Percentiles rank a stretch among this genome's conserved stretches.
Evolutionary conservation across 2,329 filamentous ascomycete species (phyloP).

Genomic region (Erysiphe pulchra): DNA sequence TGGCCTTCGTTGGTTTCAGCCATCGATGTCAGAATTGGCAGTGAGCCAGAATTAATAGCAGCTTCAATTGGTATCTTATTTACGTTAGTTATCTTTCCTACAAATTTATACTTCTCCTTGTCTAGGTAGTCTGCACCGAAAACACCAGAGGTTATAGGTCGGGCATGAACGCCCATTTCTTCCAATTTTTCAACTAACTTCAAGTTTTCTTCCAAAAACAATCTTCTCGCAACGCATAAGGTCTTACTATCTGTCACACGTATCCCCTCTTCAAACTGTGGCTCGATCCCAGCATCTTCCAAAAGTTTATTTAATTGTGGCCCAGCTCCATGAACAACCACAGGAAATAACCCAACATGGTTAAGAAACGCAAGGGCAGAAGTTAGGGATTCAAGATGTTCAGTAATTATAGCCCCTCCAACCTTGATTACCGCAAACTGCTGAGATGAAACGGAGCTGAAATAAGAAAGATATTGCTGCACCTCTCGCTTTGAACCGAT

Average conservation of each 20-base stretch:
- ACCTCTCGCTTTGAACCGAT: slow-evolving; percentile 91
- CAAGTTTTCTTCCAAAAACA: slow-evolving; percentile 89
- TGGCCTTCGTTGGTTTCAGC: slow-evolving; percentile 79
- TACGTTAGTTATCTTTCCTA: slow-evolving; percentile 85
- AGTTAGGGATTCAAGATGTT: slow-evolving; percentile 78
- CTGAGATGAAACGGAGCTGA: slow-evolving; percentile 86
- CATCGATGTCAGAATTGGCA: slow-evolving; percentile 90
- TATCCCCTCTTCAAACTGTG: slow-evolving; percentile 89
- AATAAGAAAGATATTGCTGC: slow-evolving; percentile 92
- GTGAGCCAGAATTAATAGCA: slow-evolving; percentile 69
- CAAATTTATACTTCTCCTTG: slow-evolving; percentile 85
- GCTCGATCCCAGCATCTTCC: slow-evolving; percentile 75
- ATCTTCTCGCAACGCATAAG: slow-evolving; percentile 63
- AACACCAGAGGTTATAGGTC: slow-evolving; percentile 71
- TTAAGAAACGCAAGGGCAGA: slow-evolving; percentile 76
- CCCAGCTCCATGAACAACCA: slow-evolving; percentile 85
- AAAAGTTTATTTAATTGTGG: slow-evolving; percentile 85
- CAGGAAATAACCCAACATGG: slow-evolving; percentile 80
- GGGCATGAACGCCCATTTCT: slow-evolving; percentile 65
- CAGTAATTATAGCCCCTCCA: slow-evolving; percentile 81
- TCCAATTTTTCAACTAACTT: slow-evolving; percentile 78
- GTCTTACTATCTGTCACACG: slow-evolving; percentile 91
- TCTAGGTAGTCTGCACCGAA: slow-evolving; percentile 88
- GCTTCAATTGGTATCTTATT: slow-evolving; percentile 77
- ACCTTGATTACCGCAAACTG: slow-evolving; percentile 98